Conservation (phyloP, 1,284 basidiomycete species). For the Boletus mariae region DNA sequence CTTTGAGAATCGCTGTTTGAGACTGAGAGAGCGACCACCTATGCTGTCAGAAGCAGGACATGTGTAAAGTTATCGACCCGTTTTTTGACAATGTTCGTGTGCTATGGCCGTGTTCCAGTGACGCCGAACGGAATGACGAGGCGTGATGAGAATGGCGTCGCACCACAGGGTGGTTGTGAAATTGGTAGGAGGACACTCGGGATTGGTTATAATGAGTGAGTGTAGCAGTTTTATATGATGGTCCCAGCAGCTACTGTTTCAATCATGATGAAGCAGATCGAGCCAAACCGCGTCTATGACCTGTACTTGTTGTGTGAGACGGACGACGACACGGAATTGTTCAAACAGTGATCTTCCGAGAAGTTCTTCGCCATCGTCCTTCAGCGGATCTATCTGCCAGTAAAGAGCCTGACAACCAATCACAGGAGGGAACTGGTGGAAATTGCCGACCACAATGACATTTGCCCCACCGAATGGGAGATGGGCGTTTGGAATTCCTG, state of each 20-base stretch:
- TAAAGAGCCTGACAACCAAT: not conserved
- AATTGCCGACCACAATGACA: not conserved
- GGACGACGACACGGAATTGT: not conserved
- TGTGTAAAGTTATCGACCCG: no score
- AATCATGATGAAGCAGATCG: not conserved
- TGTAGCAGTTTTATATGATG: not conserved
- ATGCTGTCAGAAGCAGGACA: no score
- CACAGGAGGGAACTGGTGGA: not conserved
- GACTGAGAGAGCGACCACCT: no score
- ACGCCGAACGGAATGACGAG: no score
- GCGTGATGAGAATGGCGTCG: no score
- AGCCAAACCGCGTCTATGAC: not conserved
- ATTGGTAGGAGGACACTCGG: no score
- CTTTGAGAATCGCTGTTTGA: no score
- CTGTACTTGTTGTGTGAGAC: not conserved
- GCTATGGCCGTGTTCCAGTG: no score
- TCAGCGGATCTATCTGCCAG: not conserved
- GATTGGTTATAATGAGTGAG: not conserved
- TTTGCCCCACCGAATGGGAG: not conserved
- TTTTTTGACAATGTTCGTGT: no score
- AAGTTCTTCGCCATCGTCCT: not conserved
- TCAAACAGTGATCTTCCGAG: conserved; percentile 28
- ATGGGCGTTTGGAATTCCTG: not conserved
- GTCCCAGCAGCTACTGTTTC: not conserved
- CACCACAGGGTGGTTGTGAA: no score